Conservation (phyloP, 139 green algal species). For the Deuterostichococcus epilithicus region DNA sequence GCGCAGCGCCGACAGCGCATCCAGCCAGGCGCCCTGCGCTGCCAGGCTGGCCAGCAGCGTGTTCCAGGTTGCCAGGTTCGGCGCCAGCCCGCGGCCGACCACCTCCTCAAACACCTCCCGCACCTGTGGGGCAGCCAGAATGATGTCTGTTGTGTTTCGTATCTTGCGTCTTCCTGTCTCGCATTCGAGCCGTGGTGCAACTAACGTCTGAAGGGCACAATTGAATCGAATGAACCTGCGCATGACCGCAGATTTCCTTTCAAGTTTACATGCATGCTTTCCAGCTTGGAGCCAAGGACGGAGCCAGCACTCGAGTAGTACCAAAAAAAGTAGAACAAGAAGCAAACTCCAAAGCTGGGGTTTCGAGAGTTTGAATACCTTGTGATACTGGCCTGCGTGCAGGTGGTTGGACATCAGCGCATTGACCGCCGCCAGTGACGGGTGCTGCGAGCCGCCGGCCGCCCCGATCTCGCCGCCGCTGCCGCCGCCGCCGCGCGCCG, state of each 20-base stretch:
- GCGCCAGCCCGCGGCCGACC: slow-evolving; percentile 6
- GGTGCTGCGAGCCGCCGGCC: neutral
- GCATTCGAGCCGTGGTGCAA: too few relatives aligned
- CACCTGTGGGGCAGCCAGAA: slow-evolving; percentile 12
- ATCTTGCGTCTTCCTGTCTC: too few relatives aligned
- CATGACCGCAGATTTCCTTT: too few relatives aligned
- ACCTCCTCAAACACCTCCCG: slow-evolving; percentile 18
- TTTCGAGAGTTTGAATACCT: neutral
- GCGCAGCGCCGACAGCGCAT: slow-evolving; percentile 22
- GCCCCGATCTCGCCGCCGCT: neutral
- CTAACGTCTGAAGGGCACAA: too few relatives aligned
- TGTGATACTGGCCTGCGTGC: neutral
- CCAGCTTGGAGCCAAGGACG: too few relatives aligned
- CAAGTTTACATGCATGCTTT: too few relatives aligned
- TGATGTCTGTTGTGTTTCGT: too few relatives aligned
- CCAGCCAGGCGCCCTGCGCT: slow-evolving; percentile 19
- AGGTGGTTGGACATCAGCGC: neutral
- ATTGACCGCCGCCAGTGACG: neutral
- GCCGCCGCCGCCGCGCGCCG: neutral
- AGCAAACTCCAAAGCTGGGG: too few relatives aligned
- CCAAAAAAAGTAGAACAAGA: neutral
- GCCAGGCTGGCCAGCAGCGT: slow-evolving; percentile 21
- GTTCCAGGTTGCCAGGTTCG: slow-evolving; percentile 23
- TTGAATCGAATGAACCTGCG: too few relatives aligned
- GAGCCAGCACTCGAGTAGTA: too few relatives aligned